These are phyloP conservation scores for Gorgonomyces haynaldii DNA, from an alignment of 192 early-diverging fungal species.

Conservation along the genomic window DNA sequence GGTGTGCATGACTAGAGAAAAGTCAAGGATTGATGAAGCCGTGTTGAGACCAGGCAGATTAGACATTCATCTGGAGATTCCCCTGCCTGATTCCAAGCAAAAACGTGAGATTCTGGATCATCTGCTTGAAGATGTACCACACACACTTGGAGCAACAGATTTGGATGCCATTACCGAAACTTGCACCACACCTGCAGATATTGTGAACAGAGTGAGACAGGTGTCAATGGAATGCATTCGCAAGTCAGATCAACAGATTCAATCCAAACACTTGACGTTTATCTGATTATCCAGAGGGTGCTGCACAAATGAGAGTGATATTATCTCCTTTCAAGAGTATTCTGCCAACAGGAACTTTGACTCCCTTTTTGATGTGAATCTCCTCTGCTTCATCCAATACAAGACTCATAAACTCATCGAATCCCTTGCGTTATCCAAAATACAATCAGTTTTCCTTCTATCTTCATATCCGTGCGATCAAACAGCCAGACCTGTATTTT, in stretches of 20 bases:
- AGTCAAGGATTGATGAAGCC: conserved; percentile 63
- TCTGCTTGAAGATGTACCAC: background rate
- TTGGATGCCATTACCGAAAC: background rate
- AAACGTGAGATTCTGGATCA: background rate
- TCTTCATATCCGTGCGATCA: conserved; percentile 70
- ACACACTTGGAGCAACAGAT: background rate
- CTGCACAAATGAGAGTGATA: conserved; percentile 58
- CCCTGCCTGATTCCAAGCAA: conserved; percentile 45
- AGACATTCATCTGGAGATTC: conserved; percentile 62
- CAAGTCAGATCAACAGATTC: background rate
- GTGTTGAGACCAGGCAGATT: conserved; percentile 76
- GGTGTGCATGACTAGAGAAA: conserved; percentile 66
- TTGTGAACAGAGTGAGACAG: no score
- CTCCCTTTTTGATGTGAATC: conserved; percentile 66
- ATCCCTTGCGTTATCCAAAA: conserved; percentile 56
- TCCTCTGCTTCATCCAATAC: conserved; percentile 87
- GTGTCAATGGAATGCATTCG: background rate
- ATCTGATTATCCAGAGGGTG: conserved; percentile 1
- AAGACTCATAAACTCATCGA: conserved; percentile 98
- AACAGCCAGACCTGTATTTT: conserved; percentile 91
- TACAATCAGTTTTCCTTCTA: conserved; percentile 91
- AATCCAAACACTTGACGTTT: background rate
- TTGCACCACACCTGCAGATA: no score
- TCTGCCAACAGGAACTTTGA: conserved; percentile 64
- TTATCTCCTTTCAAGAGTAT: conserved; percentile 97